Conservation (phyloP, 345 rosid genomes). For the Erysimum cheiranthoides region DNA sequence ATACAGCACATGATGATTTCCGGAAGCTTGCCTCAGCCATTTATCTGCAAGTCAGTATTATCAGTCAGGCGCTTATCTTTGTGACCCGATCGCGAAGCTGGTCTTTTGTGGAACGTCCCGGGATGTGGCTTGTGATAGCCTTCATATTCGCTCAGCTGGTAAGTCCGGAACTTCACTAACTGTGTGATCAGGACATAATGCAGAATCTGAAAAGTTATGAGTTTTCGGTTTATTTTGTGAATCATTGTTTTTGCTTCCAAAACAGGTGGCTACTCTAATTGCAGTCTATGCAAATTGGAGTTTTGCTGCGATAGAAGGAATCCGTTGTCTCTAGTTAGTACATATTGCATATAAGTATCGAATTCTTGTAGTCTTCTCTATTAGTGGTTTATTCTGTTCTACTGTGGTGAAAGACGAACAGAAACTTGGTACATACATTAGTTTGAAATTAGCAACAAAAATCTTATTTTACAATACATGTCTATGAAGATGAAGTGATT, state of each 20-base stretch:
- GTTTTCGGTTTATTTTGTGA: neutral
- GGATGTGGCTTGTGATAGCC: slow-evolving; percentile 69
- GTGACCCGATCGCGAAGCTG: slow-evolving; percentile 94
- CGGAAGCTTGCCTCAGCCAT: slow-evolving; percentile 94
- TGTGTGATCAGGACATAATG: neutral
- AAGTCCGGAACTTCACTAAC: slow-evolving; percentile 36
- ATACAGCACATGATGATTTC: slow-evolving; percentile 86
- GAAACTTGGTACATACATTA: neutral
- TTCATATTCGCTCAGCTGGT: slow-evolving; percentile 93
- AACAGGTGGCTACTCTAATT: slow-evolving; percentile 88
- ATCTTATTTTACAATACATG: slow-evolving; percentile 4
- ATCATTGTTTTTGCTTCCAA: slow-evolving; percentile 12
- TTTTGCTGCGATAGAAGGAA: slow-evolving; percentile 95
- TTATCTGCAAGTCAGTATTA: slow-evolving; percentile 91
- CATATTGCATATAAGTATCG: too few relatives aligned
- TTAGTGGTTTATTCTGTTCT: slow-evolving; percentile 5
- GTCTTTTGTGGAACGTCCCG: slow-evolving; percentile 96
- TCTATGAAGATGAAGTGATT: neutral
- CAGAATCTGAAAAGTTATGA: neutral
- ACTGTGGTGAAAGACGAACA: slow-evolving; percentile 3
- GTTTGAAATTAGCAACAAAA: slow-evolving; percentile 13
- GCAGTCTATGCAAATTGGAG: slow-evolving; percentile 96
- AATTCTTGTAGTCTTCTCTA: too few relatives aligned
- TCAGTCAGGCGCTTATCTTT: slow-evolving; percentile 96
- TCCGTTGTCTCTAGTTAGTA: too few relatives aligned